phyloP scores from a whole-genome alignment of 1,284 basidiomycete genomes.

The Mycena citricolor region DNA sequence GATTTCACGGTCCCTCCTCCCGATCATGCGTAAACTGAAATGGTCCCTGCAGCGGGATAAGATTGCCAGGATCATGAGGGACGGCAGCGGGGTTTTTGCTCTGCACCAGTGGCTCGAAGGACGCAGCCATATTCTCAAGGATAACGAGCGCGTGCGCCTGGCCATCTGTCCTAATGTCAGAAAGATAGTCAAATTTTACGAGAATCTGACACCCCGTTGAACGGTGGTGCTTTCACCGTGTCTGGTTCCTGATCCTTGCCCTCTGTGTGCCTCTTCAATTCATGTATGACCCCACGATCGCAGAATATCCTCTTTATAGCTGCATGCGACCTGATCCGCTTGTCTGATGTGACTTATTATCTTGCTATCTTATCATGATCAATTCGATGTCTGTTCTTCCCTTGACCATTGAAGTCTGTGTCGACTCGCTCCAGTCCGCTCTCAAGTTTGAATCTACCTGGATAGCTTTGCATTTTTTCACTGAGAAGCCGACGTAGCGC shows the following conservation, averaged over 20 bases:
- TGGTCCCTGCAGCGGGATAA: constrained; percentile 51
- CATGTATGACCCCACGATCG: too few relatives aligned
- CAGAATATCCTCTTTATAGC: too few relatives aligned
- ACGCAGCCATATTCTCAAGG: constrained; percentile 49
- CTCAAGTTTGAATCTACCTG: constrained; percentile 48
- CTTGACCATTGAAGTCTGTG: constrained; percentile 65
- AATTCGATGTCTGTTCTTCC: neutral
- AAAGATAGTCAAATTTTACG: constrained; percentile 59
- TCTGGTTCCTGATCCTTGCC: too few relatives aligned
- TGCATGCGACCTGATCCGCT: too few relatives aligned
- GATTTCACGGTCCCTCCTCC: constrained; percentile 54
- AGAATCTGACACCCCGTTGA: constrained; percentile 44
- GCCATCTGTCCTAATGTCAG: constrained; percentile 65
- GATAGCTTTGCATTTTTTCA: constrained; percentile 10
- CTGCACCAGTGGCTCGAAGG: constrained; percentile 56
- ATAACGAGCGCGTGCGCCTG: constrained; percentile 62
- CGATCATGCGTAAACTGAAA: constrained; percentile 52
- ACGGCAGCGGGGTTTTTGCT: constrained; percentile 30
- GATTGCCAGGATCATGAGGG: constrained; percentile 41
- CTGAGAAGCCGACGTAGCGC: constrained; percentile 46
- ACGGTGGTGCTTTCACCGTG: too few relatives aligned
- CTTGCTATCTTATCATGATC: too few relatives aligned
- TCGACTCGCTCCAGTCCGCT: constrained; percentile 78
- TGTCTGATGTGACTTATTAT: too few relatives aligned
- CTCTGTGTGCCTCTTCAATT: too few relatives aligned